phyloP scores from a whole-genome alignment of 176 grass and related monocot genomes.

The Coix lacrymajobi region DNA sequence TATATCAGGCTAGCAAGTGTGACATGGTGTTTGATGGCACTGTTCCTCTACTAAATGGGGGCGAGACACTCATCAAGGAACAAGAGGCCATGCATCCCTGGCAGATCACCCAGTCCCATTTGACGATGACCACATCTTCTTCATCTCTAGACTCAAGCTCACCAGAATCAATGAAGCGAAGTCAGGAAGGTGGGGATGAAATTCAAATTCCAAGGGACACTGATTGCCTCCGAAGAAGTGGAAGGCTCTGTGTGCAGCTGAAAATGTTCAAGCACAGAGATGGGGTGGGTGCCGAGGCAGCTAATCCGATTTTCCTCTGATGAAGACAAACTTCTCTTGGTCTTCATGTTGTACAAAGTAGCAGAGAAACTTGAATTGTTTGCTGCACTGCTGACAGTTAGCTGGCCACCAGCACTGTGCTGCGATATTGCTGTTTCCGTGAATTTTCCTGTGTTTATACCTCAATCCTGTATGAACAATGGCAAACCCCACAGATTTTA shows the following conservation, averaged over 20 bases:
- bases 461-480: background rate
- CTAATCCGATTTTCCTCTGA: slow-evolving; percentile 33
- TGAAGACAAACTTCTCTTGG: too few species aligned
- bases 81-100: slow-evolving; percentile 28
- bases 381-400: background rate
- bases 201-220: slow-evolving; percentile 5
- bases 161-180: slow-evolving; percentile 11
- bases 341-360: slow-evolving; percentile 29
- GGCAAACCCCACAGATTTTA: background rate
- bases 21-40: slow-evolving; percentile 28
- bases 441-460: background rate
- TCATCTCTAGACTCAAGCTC: slow-evolving; percentile 36
- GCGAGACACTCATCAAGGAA: slow-evolving; percentile 15
- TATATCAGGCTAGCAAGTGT: slow-evolving; percentile 24
- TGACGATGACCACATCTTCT: background rate
- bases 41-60: slow-evolving; percentile 1
- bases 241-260: slow-evolving; percentile 35
- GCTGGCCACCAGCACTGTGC: background rate
- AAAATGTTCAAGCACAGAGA: slow-evolving; percentile 51
- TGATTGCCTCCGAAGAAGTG: slow-evolving; percentile 12
- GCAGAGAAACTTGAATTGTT: background rate
- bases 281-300: slow-evolving; percentile 21
- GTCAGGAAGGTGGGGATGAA: background rate
- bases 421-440: background rate
- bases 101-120: slow-evolving; percentile 23